Percentiles rank a stretch among this genome's conserved stretches.
phyloP scores from a whole-genome alignment of 805 yeast genomes.

The Brettanomyces anomalus region DNA sequence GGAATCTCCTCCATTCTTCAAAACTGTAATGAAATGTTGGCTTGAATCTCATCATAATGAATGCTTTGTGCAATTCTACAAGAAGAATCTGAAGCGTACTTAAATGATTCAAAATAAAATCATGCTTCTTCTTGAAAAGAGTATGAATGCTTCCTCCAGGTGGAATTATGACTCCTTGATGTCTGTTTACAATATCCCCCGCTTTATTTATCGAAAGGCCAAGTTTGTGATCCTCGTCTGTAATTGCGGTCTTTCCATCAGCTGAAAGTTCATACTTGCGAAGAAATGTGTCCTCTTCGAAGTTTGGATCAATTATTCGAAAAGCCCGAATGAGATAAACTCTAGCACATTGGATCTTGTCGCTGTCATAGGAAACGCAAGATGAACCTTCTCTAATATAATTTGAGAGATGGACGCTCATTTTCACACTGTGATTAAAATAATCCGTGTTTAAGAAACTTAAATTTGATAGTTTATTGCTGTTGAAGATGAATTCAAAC shows the following conservation, averaged over 20 bases:
- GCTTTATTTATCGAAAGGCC: not conserved
- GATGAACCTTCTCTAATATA: slow-evolving; percentile 15
- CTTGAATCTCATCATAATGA: slow-evolving; percentile 27
- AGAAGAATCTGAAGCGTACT: slow-evolving; percentile 20
- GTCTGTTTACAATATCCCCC: not conserved
- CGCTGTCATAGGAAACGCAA: slow-evolving; percentile 3
- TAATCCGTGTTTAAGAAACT: slow-evolving; percentile 12
- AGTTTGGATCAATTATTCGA: slow-evolving; percentile 11
- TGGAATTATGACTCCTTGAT: slow-evolving; percentile 3
- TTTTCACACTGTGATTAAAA: slow-evolving; percentile 9
- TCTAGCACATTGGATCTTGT: slow-evolving; percentile 4
- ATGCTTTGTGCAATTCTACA: slow-evolving; percentile 23
- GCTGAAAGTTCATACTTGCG: not conserved
- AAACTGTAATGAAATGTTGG: slow-evolving; percentile 36
- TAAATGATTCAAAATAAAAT: slow-evolving; percentile 15
- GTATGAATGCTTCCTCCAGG: slow-evolving; percentile 10
- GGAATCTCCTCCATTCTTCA: slow-evolving; percentile 42
- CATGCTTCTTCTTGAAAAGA: slow-evolving; percentile 17
- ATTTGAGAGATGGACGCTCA: slow-evolving; percentile 15
- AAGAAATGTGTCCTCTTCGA: slow-evolving; percentile 7
- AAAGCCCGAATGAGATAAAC: slow-evolving; percentile 8
- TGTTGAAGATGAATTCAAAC: slow-evolving; percentile 12
- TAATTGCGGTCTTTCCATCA: not conserved
- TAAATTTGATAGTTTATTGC: slow-evolving; percentile 10
- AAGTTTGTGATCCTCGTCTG: not conserved